Base-by-base conservation (phyloP, 306 rosid genomes). In the Ormosia semicastrata region DNA sequence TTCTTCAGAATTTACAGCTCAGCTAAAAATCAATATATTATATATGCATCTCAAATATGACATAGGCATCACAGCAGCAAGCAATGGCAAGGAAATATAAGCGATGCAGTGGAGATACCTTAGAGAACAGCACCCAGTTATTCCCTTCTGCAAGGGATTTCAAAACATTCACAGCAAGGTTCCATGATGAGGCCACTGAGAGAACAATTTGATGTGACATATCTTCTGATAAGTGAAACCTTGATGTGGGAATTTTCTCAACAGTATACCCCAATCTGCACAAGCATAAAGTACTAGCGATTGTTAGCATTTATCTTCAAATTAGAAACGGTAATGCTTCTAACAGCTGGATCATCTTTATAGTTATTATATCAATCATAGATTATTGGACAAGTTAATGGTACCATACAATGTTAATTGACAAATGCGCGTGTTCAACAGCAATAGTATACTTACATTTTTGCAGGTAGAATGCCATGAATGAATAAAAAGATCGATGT, bases 201-300 rank as follows among this genome's bases (percentile, higher is more conserved):
- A 75, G 40, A 74, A 88, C 86, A 76, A 91, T 83, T 83, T 85
- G 78, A 81, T 82, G 90, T 1, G 94, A 90, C 80, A 3, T 86
- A 54, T 95, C 93, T 89, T 89, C 91, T 67, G 99, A 87, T 81
- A 92, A 79, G 85, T 90, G 85, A 84, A 95, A 95, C 89, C 89
- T 81, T 64, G 97, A 93, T 1, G 78, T 46, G 10, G 92, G 89
- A 50, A 93, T 84, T 90, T 93, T 95, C 88, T 93, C 93, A 63
- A 95, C 33, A 37, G 83, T 88, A 67, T 88, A 95, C 71, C 99
- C 99, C 57, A 89, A 89, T 81, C 98, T 95, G 87, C 83, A 84
- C 56, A 77, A 73, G 66, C 53, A 87, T 54, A 71, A 81, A 71
- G 68, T 68, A 57, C 75, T 30, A 41, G 33, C 4, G 58, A 54